Evolutionary conservation across 768 basidiomycete genomes (phyloP), one percentile per base, ranked within the genome.

Genomic region (Boletellus sp.): DNA sequence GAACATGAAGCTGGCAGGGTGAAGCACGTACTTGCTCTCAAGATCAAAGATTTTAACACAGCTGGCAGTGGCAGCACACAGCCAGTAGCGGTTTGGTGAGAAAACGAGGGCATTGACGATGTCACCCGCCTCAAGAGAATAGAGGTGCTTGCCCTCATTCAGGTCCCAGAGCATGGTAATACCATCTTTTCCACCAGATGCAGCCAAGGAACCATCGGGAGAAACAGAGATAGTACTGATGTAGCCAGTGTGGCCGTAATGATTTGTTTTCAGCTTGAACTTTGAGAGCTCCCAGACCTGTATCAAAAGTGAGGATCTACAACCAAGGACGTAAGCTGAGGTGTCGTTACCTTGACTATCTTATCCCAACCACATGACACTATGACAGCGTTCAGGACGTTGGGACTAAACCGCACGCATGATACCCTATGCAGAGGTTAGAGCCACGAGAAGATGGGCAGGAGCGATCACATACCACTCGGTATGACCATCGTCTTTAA

Each of bases 91-190:
- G 82, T 99, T 99, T 53, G 96, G 96, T 15, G 92, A 94, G 83
- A 99, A 99, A 70, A 98, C 96, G 59, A 99, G 89, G 53, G 96
- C 94, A 70, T 99, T 97, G 82, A 99, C 94, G 60, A 94, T 78
- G 70, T 99, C 92, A 53, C 94, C 94, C 42, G 96, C 96, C 73
- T 99, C 96, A 52, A 99, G 87, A 47, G 94, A 97, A 82, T 99
- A 99, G 65, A 99, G 85, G 81, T 98, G 96, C 78, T 97, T 98
- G 80, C 94, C 94, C 80, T 98, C 96, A 76, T 97, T 98, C 65
- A 99, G 78, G 71, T 99, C 96, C 96, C 96, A 99, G 56, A 97
- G 87, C 94, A 97, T 97, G 70, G 94, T 96, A 74, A 97, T 95
- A 54, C 94, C 94, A 72, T 99, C 96, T 76, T 98, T 98, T 65